Base-by-base conservation (phyloP, 257 asterid genomes). In the Plantago elongata region DNA sequence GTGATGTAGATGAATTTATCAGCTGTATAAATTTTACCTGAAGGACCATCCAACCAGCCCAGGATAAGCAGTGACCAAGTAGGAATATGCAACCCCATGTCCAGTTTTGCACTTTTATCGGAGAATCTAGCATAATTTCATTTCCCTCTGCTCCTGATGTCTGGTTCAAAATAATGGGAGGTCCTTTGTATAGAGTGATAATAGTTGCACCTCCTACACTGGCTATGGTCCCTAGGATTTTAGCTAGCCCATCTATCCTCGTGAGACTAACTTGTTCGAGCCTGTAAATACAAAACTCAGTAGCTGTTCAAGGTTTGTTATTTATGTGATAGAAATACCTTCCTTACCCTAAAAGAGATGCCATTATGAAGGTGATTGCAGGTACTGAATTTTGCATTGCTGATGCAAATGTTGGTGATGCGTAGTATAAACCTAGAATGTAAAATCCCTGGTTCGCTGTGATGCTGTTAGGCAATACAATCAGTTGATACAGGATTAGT, bases 41-140 rank as follows among this genome's bases (percentile, higher is more conserved):
- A 73, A 86, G 83, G 56, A 87, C 94, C 95, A 90, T 87, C 95
- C 92, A 87, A 43, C 84, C 95, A 66, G 97, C 95, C 97, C 95
- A 89, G 29, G 95, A 87, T 71, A 90, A 78, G 83, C 95, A 84
- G 70, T 90, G 95, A 58, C 84, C 86, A 34, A 87, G 74, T 60
- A 88, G 73, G 75, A 81, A 90, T 34, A 87, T 59, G 69, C 95
- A 84, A 29, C 97, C 95, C 84, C 83, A 80, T 47, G 97, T 83
- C 94, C 94, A 87, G 79, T 65, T 79, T 74, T 86, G 78, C 51
- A 55, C 59, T 52, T 67, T 74, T 34, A 45, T 64, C 47, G 79
- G 27, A 69, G 84, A 69, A 18, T 49, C 18, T 49, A 12, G 54
- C 45, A 40, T 22, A 9, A 66, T 72, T 18, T 66, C 79, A 37